Conservation (phyloP, 2,329 filamentous ascomycete genomes). For the Moelleriella libera region DNA sequence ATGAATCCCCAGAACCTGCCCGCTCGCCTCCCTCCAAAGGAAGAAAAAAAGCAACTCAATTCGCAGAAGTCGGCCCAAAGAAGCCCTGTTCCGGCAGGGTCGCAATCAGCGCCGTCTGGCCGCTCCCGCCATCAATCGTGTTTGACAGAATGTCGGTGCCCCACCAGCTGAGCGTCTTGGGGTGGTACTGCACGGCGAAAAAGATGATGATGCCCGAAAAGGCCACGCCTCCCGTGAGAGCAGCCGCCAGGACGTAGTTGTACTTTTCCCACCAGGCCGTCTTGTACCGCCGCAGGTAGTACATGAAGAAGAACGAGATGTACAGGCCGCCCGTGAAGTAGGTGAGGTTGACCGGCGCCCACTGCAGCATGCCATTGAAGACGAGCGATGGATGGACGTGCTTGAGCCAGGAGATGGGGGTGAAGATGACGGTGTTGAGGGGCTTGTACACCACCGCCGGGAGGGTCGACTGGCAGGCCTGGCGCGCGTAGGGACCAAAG, state of each 20-base stretch:
- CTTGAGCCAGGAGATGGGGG: conserved; percentile 13
- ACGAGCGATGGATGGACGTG: conserved; percentile 26
- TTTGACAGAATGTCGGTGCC: conserved; percentile 8
- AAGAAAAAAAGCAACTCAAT: too few species aligned
- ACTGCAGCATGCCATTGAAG: conserved; percentile 25
- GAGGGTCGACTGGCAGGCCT: conserved; percentile 1
- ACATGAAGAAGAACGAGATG: conserved; percentile 27
- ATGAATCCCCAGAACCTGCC: too few species aligned
- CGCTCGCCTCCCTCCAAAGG: too few species aligned
- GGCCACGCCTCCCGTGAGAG: conserved; percentile 24
- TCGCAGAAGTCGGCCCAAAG: neutral
- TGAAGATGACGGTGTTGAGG: conserved; percentile 6
- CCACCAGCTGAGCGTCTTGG: conserved; percentile 25
- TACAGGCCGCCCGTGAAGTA: conserved; percentile 28
- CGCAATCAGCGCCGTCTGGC: neutral
- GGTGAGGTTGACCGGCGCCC: conserved; percentile 27
- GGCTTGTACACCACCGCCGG: conserved; percentile 4
- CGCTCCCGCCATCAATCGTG: conserved; percentile 2
- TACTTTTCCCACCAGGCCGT: conserved; percentile 31
- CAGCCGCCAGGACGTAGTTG: conserved; percentile 27
- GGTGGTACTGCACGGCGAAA: conserved; percentile 25
- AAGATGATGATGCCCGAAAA: conserved; percentile 26
- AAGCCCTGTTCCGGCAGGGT: conserved; percentile 1
- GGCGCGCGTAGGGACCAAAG: conserved; percentile 25
- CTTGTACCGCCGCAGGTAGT: conserved; percentile 21